phyloP scores from a whole-genome alignment of 441 rosid species.

The Euphorbia schlechtendalii region DNA sequence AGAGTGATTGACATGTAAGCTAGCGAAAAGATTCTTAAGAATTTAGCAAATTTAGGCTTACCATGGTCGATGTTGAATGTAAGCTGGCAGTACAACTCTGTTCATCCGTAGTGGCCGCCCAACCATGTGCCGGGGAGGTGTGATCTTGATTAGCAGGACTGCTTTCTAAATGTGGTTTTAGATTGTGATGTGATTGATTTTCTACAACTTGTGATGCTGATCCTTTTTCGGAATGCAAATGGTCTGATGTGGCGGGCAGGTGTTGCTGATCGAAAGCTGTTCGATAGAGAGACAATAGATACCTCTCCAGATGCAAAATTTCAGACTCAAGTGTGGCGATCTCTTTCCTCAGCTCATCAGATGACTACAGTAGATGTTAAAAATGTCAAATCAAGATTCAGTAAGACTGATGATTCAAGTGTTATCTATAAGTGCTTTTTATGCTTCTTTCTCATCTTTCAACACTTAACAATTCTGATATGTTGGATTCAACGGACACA shows the following conservation, averaged over 20 bases:
- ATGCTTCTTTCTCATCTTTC: neutral
- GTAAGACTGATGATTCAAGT: neutral
- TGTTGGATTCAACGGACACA: no score
- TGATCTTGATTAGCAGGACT: constrained; percentile 27
- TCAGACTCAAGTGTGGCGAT: constrained; percentile 63
- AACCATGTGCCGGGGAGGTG: constrained; percentile 38
- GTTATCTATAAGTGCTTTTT: no score
- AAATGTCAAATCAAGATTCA: constrained; percentile 5
- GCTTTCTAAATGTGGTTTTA: constrained; percentile 23
- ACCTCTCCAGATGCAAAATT: constrained; percentile 52
- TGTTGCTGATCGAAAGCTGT: constrained; percentile 60
- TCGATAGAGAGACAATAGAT: constrained; percentile 68
- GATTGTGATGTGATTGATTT: constrained; percentile 23
- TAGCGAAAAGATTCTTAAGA: neutral
- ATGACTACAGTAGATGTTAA: constrained; percentile 38
- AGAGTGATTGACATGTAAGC: neutral
- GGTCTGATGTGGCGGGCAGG: constrained; percentile 28
- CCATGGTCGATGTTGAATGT: constrained; percentile 38
- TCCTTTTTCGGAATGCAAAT: constrained; percentile 21
- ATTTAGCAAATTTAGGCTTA: constrained; percentile 20
- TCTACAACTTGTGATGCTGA: constrained; percentile 23
- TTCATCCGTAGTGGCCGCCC: constrained; percentile 29
- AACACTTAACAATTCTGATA: no score
- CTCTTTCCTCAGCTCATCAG: constrained; percentile 55
- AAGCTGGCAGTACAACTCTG: constrained; percentile 33